Evolutionary conservation across 768 basidiomycete species (phyloP), one percentile per base, ranked within the genome.

Genomic region (Auricularia cornea): DNA sequence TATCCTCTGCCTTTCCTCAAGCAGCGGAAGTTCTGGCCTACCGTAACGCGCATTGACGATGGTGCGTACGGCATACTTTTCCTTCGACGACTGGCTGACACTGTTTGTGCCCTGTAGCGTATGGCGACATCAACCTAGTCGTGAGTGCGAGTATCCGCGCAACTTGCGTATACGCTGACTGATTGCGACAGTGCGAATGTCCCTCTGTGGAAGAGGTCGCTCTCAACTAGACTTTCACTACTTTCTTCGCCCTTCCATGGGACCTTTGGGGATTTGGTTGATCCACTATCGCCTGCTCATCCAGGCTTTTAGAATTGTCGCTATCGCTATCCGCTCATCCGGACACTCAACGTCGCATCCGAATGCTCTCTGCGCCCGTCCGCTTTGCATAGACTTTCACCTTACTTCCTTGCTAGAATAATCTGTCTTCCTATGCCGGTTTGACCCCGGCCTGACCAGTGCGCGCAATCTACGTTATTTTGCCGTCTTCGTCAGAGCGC

Each of bases 1-100:
- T 98, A 92, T 74, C 95, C 97, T 28, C 73, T 93, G 65, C 81
- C 88, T 14, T 90, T 86, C 80, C 80, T 99, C 32, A 79, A 79
- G 59, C 88, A 90, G 75, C 89, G 84, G 79, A 99, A 99, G 76
- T 96, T 98, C 78, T 99, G 97, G 97, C 96, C 97, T 1, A 83
- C 90, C 3, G 90, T 95, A 51, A 88, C 91, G 3, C 82, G 96
- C 57, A 84, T 99, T 60, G 95, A 98, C 70, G 96, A 98, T 78
- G 90, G 93, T 94, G 72, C 71, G 87, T 75, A 52, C 10, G 12
- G 56, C 16, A 38, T 35, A 59, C 16, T 5, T 41, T 59, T 3
- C 18, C 23, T 51, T 30, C 33, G 38, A 20, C 28, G 23, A 63
- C 35, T 64, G 18, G 63, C 65, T 69, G 29, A 68, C 61, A 35